phyloP scores from a whole-genome alignment of 805 yeast species.

The Scheffersomyces spartinae region DNA sequence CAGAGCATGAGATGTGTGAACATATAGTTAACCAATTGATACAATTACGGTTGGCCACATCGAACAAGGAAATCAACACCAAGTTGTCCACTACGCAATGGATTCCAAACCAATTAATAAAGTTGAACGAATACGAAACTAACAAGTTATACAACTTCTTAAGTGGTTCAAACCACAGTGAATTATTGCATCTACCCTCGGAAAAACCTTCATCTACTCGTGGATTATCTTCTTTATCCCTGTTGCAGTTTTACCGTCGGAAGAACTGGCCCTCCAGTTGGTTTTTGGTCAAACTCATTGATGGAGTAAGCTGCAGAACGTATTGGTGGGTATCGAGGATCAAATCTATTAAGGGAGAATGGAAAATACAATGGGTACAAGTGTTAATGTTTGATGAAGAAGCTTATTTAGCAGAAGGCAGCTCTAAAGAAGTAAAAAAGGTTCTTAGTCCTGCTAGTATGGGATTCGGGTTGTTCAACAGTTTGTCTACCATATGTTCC shows the following conservation, averaged over 20 bases:
- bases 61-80: slow-evolving; percentile 39
- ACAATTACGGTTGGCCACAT: slow-evolving; percentile 37
- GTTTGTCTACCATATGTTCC: slow-evolving; percentile 31
- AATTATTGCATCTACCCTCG: slow-evolving; percentile 3
- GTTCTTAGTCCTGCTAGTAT: too few relatives aligned
- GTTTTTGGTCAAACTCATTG: slow-evolving; percentile 34
- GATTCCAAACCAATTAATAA: slow-evolving; percentile 47
- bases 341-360: slow-evolving; percentile 37
- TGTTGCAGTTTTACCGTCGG: slow-evolving; percentile 31
- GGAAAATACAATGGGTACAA: slow-evolving; percentile 44
- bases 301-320: slow-evolving; percentile 23
- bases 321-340: slow-evolving; percentile 46
- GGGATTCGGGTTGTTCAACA: too few relatives aligned
- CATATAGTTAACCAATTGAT: slow-evolving; percentile 25
- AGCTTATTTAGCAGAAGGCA: too few relatives aligned
- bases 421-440: too few relatives aligned
- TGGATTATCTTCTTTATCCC: neutral
- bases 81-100: slow-evolving; percentile 58
- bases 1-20: slow-evolving; percentile 19
- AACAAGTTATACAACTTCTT: slow-evolving; percentile 25
- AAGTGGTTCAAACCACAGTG: slow-evolving; percentile 2
- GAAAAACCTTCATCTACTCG: neutral
- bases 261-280: slow-evolving; percentile 48
- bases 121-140: slow-evolving; percentile 37
- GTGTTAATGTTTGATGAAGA: slow-evolving; percentile 9